Conservation (phyloP, 2,329 filamentous ascomycete genomes). For the Curvularia lunata region DNA sequence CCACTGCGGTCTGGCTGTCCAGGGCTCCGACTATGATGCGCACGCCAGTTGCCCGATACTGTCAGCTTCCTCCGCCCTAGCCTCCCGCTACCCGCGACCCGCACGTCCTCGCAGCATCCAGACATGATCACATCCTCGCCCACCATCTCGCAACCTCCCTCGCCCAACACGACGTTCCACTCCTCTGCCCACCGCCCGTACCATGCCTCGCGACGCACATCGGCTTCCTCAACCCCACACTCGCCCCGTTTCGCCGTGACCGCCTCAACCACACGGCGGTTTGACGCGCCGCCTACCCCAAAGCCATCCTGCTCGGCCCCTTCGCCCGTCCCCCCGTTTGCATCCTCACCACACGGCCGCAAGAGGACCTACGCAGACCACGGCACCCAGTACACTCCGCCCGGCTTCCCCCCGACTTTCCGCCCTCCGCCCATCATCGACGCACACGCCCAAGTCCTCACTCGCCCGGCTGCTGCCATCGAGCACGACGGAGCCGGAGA, state of each 20-base stretch:
- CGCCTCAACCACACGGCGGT: constrained; percentile 34
- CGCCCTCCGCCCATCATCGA: constrained; percentile 23
- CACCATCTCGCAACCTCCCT: constrained; percentile 47
- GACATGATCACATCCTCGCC: constrained; percentile 48
- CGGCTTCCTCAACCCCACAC: constrained; percentile 35
- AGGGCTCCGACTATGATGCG: constrained; percentile 25
- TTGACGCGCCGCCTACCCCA: constrained; percentile 36
- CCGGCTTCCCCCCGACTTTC: constrained; percentile 55
- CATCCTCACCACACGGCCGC: constrained; percentile 35
- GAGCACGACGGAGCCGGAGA: background rate
- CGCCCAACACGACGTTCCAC: constrained; percentile 46
- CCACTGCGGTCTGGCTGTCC: constrained; percentile 4
- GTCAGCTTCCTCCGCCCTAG: constrained; percentile 12
- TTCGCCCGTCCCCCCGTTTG: constrained; percentile 32
- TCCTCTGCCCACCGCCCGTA: constrained; percentile 38
- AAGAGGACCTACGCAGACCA: constrained; percentile 55
- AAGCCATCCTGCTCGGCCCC: constrained; percentile 29
- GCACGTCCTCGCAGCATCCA: background rate
- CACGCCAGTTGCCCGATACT: constrained; percentile 10
- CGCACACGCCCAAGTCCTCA: background rate
- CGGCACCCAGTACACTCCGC: constrained; percentile 62
- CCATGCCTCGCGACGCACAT: constrained; percentile 44
- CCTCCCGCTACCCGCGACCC: constrained; percentile 10
- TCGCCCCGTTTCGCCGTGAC: constrained; percentile 47
- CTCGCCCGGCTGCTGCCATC: background rate